These are phyloP conservation scores for Pestalotiopsis fici DNA, from an alignment of 2,329 filamentous ascomycete species.

Conservation along the genomic window DNA sequence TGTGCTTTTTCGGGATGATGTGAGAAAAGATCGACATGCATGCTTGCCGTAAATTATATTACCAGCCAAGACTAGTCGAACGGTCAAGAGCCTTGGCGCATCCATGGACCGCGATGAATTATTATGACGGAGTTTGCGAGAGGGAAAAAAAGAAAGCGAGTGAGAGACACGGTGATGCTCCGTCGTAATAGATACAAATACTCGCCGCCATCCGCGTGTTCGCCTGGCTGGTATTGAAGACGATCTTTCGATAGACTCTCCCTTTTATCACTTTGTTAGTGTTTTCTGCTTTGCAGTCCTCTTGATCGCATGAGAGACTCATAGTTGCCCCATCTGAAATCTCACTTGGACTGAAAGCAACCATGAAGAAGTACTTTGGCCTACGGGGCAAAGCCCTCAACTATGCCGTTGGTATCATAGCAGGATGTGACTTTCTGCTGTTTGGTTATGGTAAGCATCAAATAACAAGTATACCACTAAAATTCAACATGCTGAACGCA, in stretches of 20 bases:
- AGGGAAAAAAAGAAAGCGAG: neutral
- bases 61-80: neutral
- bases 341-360: conserved; percentile 4
- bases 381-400: conserved; percentile 67
- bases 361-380: conserved; percentile 57
- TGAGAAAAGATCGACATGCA: neutral
- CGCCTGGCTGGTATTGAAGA: neutral
- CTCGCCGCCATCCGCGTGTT: neutral
- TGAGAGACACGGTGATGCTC: neutral
- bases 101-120: neutral
- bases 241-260: neutral
- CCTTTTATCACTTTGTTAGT: neutral
- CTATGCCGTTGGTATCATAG: conserved; percentile 69
- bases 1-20: neutral
- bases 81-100: neutral
- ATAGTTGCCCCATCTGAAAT: neutral
- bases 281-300: neutral
- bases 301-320: neutral
- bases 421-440: conserved; percentile 71
- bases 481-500: too few species aligned
- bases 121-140: neutral
- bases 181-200: neutral
- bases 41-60: neutral
- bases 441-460: conserved; percentile 52
- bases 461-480: neutral